Base-by-base conservation (phyloP, 2,329 filamentous ascomycete genomes). In the Colletotrichum tropicale region DNA sequence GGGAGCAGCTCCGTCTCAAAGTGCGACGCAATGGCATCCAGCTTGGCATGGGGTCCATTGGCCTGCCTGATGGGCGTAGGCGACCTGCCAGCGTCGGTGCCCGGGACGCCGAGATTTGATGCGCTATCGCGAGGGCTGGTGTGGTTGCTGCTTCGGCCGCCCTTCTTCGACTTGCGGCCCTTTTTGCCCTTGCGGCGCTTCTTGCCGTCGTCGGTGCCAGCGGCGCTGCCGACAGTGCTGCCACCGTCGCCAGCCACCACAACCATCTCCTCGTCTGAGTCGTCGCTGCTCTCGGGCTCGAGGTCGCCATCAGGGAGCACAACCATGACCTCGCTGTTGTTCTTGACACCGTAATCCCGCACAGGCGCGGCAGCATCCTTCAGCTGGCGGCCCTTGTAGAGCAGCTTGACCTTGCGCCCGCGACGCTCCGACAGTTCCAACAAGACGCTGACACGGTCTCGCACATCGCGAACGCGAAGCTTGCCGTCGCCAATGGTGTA, bases 401-500 rank as follows among this genome's bases (percentile, higher is more conserved):
- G 88, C 81, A 96, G 88, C 83, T 93, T 94, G 81, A 95, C 87
- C 62, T 89, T 86, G 34, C 84, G 84, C 9, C 86, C 82, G 81
- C 87, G 81, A 80, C 86, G 86, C 61, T 92, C 89, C 7, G 89
- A 87, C 36, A 95, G 84, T 68, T 91, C 90, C 85, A 95, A 89
- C 82, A 94, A 88, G 78, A 93, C 87, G 70, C 91, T 92, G 7
- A 92, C 91, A n/a, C 93, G 92, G 70, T 93, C 89, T 73, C 91
- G 89, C 36, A 96, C 88, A 79, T 94, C 93, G 70, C 88, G 85
- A 38, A 95, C 91, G 38, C 87, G 88, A 71, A 96, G 86, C 81
- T 94, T 93, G 62, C 94, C 94, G 81, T 95, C 93, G 74, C 92
- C 93, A 80, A 96, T 96, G 75, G 92, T 91, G 83, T 93, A 94